Percentiles rank a stretch among this genome's conserved stretches.
phyloP scores from a whole-genome alignment of 192 early-diverging fungal genomes.

The Ambispora gerdemannii region DNA sequence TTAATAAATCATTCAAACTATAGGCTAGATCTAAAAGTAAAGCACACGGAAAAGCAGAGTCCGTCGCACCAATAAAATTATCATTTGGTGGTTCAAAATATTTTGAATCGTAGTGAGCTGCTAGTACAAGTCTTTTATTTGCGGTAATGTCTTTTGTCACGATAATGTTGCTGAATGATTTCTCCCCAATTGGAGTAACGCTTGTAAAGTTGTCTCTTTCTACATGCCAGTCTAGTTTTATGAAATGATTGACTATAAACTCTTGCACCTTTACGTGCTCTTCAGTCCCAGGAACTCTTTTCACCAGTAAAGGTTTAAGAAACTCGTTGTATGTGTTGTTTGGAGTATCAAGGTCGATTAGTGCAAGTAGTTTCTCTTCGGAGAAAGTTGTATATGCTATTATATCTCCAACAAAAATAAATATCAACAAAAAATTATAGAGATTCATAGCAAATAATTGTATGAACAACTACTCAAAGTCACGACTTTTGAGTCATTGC shows the following conservation, averaged over 20 bases:
- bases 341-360: neutral
- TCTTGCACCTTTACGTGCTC: conserved; percentile 66
- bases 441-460: too few species aligned
- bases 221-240: conserved; percentile 70
- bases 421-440: too few species aligned
- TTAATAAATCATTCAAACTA: conserved; percentile 61
- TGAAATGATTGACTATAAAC: conserved; percentile 65
- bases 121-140: conserved; percentile 70
- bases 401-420: too few species aligned
- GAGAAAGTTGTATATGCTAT: neutral
- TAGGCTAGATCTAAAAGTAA: conserved; percentile 82
- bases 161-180: conserved; percentile 82
- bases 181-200: conserved; percentile 72
- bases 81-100: conserved; percentile 53
- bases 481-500: too few species aligned
- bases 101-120: conserved; percentile 94
- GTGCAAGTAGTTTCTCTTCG: neutral
- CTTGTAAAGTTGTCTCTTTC: conserved; percentile 76
- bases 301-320: conserved; percentile 63
- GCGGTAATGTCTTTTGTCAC: conserved; percentile 82
- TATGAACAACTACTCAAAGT: too few species aligned
- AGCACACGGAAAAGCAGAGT: conserved; percentile 89
- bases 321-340: neutral
- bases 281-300: conserved; percentile 75
- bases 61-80: conserved; percentile 82